Base-by-base conservation (phyloP, 2,329 filamentous ascomycete species). In the Aspergillus flavus region DNA sequence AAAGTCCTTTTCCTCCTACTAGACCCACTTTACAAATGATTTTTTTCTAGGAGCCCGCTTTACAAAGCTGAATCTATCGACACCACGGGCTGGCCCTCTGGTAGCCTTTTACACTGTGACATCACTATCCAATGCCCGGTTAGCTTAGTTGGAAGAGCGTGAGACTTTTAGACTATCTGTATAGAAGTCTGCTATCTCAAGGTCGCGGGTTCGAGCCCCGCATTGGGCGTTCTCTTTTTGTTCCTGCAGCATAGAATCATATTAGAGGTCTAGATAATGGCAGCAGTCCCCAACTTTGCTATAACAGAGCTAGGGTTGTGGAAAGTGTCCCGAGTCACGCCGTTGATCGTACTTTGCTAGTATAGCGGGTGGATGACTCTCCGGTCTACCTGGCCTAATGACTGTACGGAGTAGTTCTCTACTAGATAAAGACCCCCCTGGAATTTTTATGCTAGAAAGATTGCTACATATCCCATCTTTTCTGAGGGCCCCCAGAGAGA, bases 111-210 rank as follows among this genome's bases (percentile, higher is more conserved):
- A n/a, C 1, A 41, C 1, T 9, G 1, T n/a, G 39, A 1, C 39
- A 19, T n/a, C 6, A n/a, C 1, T n/a, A 41, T 23, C n/a, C 43
- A 46, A 23, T 5, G 43, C 43, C 43, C 43, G 43, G 43, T 46
- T 46, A 46, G 43, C 43, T 55, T 21, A 39, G 52, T 55, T 32
- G 52, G 52, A 19, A 32, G 52, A 32, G 43, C 43, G 43, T 46
- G 43, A 46, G 43, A 46, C 43, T 46, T 46, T 46, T 46, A 46
- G 43, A 46, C 5, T 23, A 23, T 46, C 39, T 41, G 4, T 41
- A 9, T 9, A 19, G 16, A 23, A 21, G 10, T 23, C 43, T 46
- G n/a, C 10, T 14, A 46, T 46, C 43, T 46, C 43, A 46, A 46
- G 43, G 43, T 46, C 43, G 43, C 43, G 43, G 43, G 43, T 46